Evolutionary conservation across 352 stramenopile species (phyloP), one percentile per base, ranked within the genome.

Genomic region (Globisporangium nodosum): DNA sequence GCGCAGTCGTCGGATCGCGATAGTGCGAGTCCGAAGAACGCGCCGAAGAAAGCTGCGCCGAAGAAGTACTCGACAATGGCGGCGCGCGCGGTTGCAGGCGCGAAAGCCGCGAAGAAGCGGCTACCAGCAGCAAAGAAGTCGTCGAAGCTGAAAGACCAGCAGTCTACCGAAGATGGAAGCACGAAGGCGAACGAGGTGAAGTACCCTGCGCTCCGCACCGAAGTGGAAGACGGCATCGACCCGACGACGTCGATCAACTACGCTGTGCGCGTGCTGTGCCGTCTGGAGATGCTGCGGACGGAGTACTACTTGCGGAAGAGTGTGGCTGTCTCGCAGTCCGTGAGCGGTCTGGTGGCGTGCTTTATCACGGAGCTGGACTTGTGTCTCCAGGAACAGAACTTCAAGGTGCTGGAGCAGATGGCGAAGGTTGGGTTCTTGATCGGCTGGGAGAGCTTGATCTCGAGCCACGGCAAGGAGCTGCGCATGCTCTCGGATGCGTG

Each of bases 371-470:
- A 90, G 60, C 63, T 96, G 8, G 87, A 94, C 35, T 52, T 94
- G 49, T 87, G 75, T 37, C 60, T 95, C 0, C 78, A 85, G 16
- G 73, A 89, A 55, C 52, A 66, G 49, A 82, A 88, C 56, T 49
- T 65, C 0, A 68, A 74, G 20, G 81, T 89, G 43, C 62, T 96
- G 30, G 72, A 87, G 63, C 85, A 93, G 62, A 69, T 91, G 56
- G 77, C 74, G 0, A 61, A 63, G 24, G 70, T 90, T n/a, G 87
- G 87, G 0, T 97, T 97, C 55, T 61, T 97, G 9, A 87, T 98
- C 47, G 92, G 89, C 20, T 98, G 97, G 82, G 94, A 98, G 71
- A 96, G 91, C 40, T 76, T 99, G 3, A 88, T 99, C 24, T 97
- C 87, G 59, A 96, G 95, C 16, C 91, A 97, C 43, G 95, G 94